Conservation (phyloP, 371 early-diverging fungal genomes). For the Capillidium heterosporum region DNA sequence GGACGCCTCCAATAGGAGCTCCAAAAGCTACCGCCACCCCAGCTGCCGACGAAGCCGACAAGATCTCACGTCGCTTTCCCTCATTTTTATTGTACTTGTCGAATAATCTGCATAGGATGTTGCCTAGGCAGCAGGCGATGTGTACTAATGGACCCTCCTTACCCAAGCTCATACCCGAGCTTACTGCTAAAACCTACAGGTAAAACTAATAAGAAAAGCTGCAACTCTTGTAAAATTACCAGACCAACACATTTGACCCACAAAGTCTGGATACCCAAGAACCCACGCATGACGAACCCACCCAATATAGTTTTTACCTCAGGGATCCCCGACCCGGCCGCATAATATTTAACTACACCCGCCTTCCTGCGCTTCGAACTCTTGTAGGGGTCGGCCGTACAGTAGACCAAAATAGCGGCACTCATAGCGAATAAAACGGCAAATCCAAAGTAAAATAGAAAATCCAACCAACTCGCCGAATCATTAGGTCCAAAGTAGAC, state of each 20-base stretch:
- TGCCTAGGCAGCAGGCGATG: constrained; percentile 78
- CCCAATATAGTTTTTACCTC: constrained; percentile 88
- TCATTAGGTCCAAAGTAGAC: not conserved
- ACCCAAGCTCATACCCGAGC: constrained; percentile 70
- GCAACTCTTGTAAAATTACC: constrained; percentile 10
- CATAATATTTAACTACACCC: constrained; percentile 18
- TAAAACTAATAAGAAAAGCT: not conserved
- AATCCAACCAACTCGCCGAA: not conserved
- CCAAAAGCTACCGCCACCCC: constrained; percentile 89
- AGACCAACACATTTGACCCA: constrained; percentile 69
- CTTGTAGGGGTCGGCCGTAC: not conserved
- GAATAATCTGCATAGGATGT: constrained; percentile 60
- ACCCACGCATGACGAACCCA: constrained; percentile 83
- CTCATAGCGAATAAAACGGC: constrained; percentile 14
- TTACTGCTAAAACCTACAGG: constrained; percentile 41
- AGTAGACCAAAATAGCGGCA: constrained; percentile 4
- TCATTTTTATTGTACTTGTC: constrained; percentile 69
- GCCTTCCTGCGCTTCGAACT: not conserved
- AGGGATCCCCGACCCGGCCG: constrained; percentile 86
- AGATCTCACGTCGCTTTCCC: constrained; percentile 50
- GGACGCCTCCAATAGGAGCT: constrained; percentile 84
- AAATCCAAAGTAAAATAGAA: not conserved
- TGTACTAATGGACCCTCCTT: constrained; percentile 95
- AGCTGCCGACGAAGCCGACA: constrained; percentile 75
- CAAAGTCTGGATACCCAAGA: constrained; percentile 69